Conservation (phyloP, 2,329 filamentous ascomycete species). For the Pestalotiopsis sp. region DNA sequence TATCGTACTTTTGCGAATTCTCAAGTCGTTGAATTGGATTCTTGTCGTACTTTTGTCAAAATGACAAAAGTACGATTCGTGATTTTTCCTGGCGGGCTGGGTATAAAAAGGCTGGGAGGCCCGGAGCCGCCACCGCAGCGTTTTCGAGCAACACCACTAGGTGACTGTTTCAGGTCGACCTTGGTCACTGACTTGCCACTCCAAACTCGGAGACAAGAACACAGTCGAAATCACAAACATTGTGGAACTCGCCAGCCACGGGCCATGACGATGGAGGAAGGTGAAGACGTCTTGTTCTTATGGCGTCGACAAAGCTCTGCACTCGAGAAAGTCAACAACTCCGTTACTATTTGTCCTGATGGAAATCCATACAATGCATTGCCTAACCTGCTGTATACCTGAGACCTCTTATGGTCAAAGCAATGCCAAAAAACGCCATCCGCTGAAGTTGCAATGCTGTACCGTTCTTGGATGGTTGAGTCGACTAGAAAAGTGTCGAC, state of each 20-base stretch:
- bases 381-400: neutral
- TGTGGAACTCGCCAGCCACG: neutral
- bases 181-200: neutral
- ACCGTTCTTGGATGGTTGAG: neutral
- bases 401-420: neutral
- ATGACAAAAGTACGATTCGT: neutral
- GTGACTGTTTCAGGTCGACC: neutral
- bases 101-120: neutral
- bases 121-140: neutral
- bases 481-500: neutral
- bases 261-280: neutral
- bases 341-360: neutral
- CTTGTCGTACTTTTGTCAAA: neutral
- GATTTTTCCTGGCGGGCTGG: neutral
- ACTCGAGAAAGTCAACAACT: neutral
- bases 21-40: neutral
- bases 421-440: neutral
- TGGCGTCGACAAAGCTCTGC: neutral
- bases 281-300: neutral
- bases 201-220: neutral
- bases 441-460: neutral
- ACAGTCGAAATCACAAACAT: neutral
- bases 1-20: neutral
- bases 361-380: neutral
- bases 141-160: neutral